Evolutionary conservation across 2,329 filamentous ascomycete genomes (phyloP).

Genomic region (Fusarium mangiferae): DNA sequence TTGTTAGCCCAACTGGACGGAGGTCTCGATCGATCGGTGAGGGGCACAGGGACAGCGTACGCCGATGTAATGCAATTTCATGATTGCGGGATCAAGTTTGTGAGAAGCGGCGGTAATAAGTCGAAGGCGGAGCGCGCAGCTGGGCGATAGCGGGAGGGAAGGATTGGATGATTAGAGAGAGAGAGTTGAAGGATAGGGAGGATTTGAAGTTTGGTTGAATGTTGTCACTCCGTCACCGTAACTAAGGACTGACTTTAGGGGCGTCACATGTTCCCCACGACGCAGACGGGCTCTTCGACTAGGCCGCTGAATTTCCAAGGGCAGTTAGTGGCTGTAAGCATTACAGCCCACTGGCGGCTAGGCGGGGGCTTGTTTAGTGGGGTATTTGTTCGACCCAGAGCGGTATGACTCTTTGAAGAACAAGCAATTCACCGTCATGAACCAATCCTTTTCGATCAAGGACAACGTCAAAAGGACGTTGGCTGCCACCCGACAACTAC

Average conservation of each 20-base stretch:
- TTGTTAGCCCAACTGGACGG: slow-evolving; percentile 37
- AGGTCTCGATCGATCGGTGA: slow-evolving; percentile 41
- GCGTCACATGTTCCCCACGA: slow-evolving; percentile 45
- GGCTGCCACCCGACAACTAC: slow-evolving; percentile 1
- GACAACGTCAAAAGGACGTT: slow-evolving; percentile 23
- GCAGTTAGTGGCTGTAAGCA: slow-evolving; percentile 24
- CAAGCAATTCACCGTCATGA: slow-evolving; percentile 20
- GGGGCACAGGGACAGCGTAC: slow-evolving; percentile 62
- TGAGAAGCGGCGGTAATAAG: neutral
- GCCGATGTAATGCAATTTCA: slow-evolving; percentile 91
- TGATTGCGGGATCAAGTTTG: slow-evolving; percentile 54
- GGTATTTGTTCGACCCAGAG: slow-evolving; percentile 9
- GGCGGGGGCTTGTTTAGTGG: slow-evolving; percentile 34
- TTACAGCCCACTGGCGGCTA: slow-evolving; percentile 19
- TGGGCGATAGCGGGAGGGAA: neutral
- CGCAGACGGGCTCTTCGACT: slow-evolving; percentile 26
- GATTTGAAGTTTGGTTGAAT: slow-evolving; percentile 19
- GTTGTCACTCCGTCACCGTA: slow-evolving; percentile 31
- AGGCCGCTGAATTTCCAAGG: slow-evolving; percentile 32
- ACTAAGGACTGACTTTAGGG: slow-evolving; percentile 27
- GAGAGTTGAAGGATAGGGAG: slow-evolving; percentile 12
- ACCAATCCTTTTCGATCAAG: slow-evolving; percentile 30
- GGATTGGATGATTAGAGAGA: slow-evolving; percentile 9
- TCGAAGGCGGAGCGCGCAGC: neutral
- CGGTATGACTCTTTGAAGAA: slow-evolving; percentile 39